A percentile compares a stretch with the other conserved stretches of the same genome.
phyloP scores from a whole-genome alignment of 805 yeast species.

The Kazachstania africana region DNA sequence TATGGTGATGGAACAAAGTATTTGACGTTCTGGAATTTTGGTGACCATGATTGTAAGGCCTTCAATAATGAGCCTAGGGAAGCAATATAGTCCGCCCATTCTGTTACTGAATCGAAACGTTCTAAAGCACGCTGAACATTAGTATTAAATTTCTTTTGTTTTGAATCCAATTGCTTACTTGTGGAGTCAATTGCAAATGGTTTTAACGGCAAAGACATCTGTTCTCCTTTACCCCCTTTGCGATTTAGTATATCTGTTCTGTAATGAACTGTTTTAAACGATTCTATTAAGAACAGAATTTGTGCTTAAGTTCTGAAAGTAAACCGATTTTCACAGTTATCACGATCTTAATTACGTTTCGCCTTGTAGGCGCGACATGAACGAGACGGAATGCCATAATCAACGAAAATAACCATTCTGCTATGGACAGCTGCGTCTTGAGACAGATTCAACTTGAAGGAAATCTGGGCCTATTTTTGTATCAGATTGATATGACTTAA shows the following conservation, averaged over 20 bases:
- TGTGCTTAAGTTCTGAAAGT: too few species aligned
- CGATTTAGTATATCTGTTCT: constrained; percentile 1
- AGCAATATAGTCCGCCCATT: constrained; percentile 98
- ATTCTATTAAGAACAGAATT: too few species aligned
- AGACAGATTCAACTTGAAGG: too few species aligned
- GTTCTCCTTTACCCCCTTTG: too few species aligned
- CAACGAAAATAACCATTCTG: too few species aligned
- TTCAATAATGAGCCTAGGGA: constrained; percentile 71
- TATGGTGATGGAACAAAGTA: constrained; percentile 58
- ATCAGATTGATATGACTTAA: too few species aligned
- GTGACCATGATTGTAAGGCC: constrained; percentile 44
- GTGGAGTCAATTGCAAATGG: constrained; percentile 23
- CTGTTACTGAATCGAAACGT: constrained; percentile 71
- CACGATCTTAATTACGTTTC: too few species aligned
- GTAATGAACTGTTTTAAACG: not conserved
- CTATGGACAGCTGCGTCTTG: too few species aligned
- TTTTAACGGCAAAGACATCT: constrained; percentile 25
- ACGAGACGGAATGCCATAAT: too few species aligned
- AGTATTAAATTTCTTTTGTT: constrained; percentile 57
- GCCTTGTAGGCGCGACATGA: too few species aligned
- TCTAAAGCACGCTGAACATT: constrained; percentile 62
- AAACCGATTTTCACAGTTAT: too few species aligned
- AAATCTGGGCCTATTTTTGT: too few species aligned
- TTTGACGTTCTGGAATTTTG: constrained; percentile 26
- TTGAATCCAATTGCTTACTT: constrained; percentile 34